Percentiles rank a stretch among this genome's conserved stretches.
These are phyloP conservation scores for Chondrus crispus DNA, from an alignment of 23 red algal genomes.

Conservation along the genomic window DNA sequence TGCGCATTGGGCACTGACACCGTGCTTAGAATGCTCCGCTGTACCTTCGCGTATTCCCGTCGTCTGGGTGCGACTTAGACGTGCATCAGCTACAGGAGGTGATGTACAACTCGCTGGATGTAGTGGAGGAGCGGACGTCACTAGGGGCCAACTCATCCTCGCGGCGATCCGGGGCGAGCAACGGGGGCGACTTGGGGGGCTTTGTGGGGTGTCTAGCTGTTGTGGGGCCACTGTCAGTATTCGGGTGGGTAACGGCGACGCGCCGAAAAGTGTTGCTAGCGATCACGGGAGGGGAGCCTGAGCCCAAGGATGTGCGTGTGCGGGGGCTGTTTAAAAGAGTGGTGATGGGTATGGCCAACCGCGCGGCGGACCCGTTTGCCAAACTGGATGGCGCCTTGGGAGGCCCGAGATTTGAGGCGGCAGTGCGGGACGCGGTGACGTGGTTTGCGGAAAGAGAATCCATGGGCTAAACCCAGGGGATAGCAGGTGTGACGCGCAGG, in stretches of 20 bases:
- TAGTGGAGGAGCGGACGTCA: slow-evolving; percentile 59
- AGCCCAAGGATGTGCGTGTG: background rate
- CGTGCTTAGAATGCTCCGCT: slow-evolving; percentile 42
- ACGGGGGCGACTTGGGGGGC: slow-evolving; percentile 3
- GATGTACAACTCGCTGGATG: slow-evolving; percentile 74
- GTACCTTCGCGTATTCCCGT: slow-evolving; percentile 33
- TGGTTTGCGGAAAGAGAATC: too few relatives aligned
- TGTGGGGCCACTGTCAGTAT: slow-evolving; percentile 42
- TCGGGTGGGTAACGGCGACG: slow-evolving; percentile 50
- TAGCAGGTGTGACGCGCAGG: too few relatives aligned
- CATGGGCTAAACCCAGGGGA: too few relatives aligned
- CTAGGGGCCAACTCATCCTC: background rate
- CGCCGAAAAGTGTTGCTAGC: slow-evolving; percentile 48
- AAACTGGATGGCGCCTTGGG: too few relatives aligned
- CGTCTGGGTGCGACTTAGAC: background rate
- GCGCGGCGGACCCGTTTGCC: too few relatives aligned
- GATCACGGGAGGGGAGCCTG: slow-evolving; percentile 8
- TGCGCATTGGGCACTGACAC: too few relatives aligned
- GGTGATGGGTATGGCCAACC: too few relatives aligned
- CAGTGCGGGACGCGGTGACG: too few relatives aligned
- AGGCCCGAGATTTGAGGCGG: too few relatives aligned
- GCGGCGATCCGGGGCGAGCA: background rate
- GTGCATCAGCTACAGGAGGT: slow-evolving; percentile 69
- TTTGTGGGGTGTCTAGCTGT: slow-evolving; percentile 74
- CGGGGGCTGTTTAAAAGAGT: background rate